These are phyloP conservation scores for Cryptococcus sp. DNA, from an alignment of 1,284 basidiomycete genomes.

Conservation along the genomic window DNA sequence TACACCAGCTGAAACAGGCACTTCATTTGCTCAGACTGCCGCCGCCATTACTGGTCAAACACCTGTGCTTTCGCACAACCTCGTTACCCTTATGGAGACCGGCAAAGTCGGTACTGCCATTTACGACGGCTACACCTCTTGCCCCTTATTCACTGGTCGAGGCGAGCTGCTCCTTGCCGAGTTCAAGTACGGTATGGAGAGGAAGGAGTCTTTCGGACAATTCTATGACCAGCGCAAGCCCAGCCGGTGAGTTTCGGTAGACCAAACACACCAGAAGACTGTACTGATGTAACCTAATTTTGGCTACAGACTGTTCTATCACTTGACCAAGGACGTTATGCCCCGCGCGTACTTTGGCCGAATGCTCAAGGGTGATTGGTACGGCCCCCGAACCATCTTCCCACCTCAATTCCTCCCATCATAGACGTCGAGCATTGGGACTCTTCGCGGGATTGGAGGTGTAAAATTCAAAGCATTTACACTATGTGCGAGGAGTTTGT, in stretches of 20 bases:
- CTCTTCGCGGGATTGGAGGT: neutral
- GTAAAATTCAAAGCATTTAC: neutral
- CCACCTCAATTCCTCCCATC: constrained; percentile 41
- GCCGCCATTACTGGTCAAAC: constrained; percentile 90
- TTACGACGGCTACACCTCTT: constrained; percentile 74
- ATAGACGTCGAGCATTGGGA: constrained; percentile 4
- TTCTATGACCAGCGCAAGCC: constrained; percentile 70
- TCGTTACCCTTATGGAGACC: constrained; percentile 71
- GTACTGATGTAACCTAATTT: neutral
- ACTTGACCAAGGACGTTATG: constrained; percentile 88
- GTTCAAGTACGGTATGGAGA: constrained; percentile 75
- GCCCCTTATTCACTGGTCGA: constrained; percentile 51
- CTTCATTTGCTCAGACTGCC: constrained; percentile 61
- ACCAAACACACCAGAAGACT: neutral
- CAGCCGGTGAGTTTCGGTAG: constrained; percentile 42
- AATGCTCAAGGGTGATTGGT: constrained; percentile 65
- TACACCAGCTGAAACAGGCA: neutral
- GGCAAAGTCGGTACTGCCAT: constrained; percentile 66
- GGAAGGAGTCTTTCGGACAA: constrained; percentile 78
- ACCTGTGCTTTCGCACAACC: constrained; percentile 89
- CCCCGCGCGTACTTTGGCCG: constrained; percentile 84
- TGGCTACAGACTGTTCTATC: constrained; percentile 71
- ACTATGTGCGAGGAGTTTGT: neutral
- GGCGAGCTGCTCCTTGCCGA: constrained; percentile 81
- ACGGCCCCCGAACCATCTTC: constrained; percentile 49